Evolutionary conservation across 108 stramenopile genomes (phyloP), one percentile per base, ranked within the genome.

Genomic region (Pseudonitzschia multistriata): DNA sequence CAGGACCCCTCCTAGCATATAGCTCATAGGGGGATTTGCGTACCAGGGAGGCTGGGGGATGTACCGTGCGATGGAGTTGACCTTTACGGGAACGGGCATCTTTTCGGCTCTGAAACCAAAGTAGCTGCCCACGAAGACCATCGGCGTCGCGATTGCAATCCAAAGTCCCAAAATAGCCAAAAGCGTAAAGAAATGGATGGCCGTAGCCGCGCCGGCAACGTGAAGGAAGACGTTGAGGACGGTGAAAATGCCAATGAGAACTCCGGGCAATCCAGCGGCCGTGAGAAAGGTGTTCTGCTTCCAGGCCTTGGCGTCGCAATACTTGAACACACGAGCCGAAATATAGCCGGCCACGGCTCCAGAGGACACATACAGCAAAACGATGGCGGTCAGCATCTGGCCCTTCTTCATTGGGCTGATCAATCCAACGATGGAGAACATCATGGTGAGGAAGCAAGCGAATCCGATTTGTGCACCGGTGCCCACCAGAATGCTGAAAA

Each of bases 111-210:
- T 88, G 81, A 94, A 94, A 21, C 99, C 99, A 60, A 95, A 84
- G 90, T 90, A 99, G 69, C 84, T 81, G 39, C 99, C 99, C 30
- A 96, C 81, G 70, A 98, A 96, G 47, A 97, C 97, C 42, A 98
- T 78, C 17, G 99, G 99, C 13, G 88, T 81, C 17, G 89, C 82
- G 5, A 92, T 86, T 49, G 86, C 80, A 11, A 86, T 84, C 93
- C 93, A 96, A 0, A 96, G 83, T 19, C 89, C 76, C 62, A 95
- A 86, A 6, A 98, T 73, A 22, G 81, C 71, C 29, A 97, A 59
- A 45, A 99, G 79, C 14, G 96, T 93, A 54, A 83, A 67, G 69
- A 99, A 92, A 49, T 85, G 82, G 28, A 98, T 87, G 34, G 93
- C 93, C 11, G 91, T 94, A 25, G 97, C 93, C 42, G 95, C 91